Evolutionary conservation across 2,329 filamentous ascomycete genomes (phyloP).

Genomic region (Nothophaeocryptopus gaeumannii): DNA sequence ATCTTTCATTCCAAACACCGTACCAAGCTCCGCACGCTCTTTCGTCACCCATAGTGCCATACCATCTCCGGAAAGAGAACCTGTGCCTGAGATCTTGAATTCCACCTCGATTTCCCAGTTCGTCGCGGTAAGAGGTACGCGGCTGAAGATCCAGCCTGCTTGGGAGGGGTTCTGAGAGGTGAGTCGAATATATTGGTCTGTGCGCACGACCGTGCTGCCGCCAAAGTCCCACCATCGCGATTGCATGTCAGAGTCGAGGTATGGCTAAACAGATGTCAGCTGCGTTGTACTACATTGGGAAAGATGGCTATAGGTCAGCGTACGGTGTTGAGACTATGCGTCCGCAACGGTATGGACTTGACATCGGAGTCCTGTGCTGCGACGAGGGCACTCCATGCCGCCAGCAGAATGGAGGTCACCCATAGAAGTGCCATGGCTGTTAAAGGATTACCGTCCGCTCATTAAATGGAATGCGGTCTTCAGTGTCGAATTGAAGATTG

Average conservation of each 20-base stretch:
- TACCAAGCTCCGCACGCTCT: constrained; percentile 74
- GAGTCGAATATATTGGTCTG: constrained; percentile 81
- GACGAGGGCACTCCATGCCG: constrained; percentile 31
- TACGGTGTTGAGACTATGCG: constrained; percentile 34
- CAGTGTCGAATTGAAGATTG: too few species aligned
- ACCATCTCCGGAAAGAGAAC: constrained; percentile 90
- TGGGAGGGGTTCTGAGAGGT: constrained; percentile 88
- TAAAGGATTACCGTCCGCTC: too few species aligned
- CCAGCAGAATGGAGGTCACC: constrained; percentile 32
- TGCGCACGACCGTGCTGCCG: constrained; percentile 81
- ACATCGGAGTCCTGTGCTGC: constrained; percentile 30
- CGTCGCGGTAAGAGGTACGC: constrained; percentile 90
- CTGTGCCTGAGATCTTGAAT: constrained; percentile 87
- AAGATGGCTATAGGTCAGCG: not conserved
- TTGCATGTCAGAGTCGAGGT: constrained; percentile 96
- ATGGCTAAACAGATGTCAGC: constrained; percentile 61
- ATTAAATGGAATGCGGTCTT: too few species aligned
- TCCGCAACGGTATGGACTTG: constrained; percentile 36
- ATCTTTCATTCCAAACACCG: constrained; percentile 85
- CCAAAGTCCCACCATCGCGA: constrained; percentile 99
- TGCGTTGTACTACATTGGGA: not conserved
- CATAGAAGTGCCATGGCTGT: constrained; percentile 20
- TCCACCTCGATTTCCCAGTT: constrained; percentile 99
- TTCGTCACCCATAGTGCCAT: constrained; percentile 98
- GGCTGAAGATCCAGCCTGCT: constrained; percentile 88